These are phyloP conservation scores for Mentha longifolia DNA, from an alignment of 257 asterid species.

Conservation along the genomic window DNA sequence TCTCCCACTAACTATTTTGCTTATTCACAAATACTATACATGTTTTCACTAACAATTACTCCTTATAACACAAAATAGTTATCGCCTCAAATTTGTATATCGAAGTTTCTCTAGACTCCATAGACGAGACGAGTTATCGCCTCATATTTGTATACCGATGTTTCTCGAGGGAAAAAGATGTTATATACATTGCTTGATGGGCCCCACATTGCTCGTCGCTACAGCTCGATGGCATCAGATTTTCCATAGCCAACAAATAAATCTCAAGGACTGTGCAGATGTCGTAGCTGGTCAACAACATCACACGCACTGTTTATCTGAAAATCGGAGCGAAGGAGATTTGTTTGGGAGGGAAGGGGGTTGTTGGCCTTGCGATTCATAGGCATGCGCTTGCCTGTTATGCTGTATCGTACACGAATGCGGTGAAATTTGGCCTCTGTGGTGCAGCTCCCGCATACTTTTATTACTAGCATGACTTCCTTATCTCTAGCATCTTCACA, in stretches of 20 bases:
- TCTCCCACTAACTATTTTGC: conserved; percentile 35
- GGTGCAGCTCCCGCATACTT: conserved; percentile 67
- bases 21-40: conserved; percentile 35
- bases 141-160: too few relatives aligned
- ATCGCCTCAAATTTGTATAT: not conserved
- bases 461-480: conserved; percentile 69
- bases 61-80: not conserved
- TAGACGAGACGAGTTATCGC: not conserved
- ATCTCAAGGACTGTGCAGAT: conserved; percentile 66
- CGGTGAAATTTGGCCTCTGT: conserved; percentile 64
- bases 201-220: not conserved
- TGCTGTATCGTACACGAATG: conserved; percentile 78
- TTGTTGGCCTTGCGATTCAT: conserved; percentile 43
- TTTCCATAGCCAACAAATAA: not conserved
- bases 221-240: not conserved
- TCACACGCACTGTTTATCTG: conserved; percentile 62
- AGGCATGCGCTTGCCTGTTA: conserved; percentile 63
- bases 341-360: conserved; percentile 42
- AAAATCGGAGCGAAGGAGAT: conserved; percentile 78
- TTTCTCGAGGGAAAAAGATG: not conserved
- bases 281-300: conserved; percentile 66
- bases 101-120: not conserved
- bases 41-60: conserved; percentile 8
- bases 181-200: not conserved
- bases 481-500: conserved; percentile 96